phyloP scores from a whole-genome alignment of 2,329 filamentous ascomycete genomes.

The Xylariaceae sp. region DNA sequence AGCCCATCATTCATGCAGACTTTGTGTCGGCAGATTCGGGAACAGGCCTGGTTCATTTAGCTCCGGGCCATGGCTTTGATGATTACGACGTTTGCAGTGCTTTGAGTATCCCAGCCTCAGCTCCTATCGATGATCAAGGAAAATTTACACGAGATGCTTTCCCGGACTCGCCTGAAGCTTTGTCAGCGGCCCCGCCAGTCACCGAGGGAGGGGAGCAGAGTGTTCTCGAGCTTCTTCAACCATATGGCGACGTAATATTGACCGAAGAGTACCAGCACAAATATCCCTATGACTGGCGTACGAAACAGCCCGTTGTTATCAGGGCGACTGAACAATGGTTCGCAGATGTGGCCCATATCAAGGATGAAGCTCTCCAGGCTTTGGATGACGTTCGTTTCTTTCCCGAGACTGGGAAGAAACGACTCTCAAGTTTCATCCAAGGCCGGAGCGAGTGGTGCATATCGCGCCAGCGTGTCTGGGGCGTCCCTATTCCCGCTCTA shows the following conservation, averaged over 20 bases:
- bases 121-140: constrained; percentile 79
- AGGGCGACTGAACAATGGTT: constrained; percentile 98
- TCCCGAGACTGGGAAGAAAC: constrained; percentile 66
- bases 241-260: constrained; percentile 55
- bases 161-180: constrained; percentile 59
- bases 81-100: constrained; percentile 80
- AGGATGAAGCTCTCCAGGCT: constrained; percentile 64
- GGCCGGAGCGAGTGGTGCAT: constrained; percentile 97
- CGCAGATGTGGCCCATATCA: constrained; percentile 82
- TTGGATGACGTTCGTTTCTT: constrained; percentile 73
- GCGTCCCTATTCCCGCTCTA: constrained; percentile 89
- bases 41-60: constrained; percentile 89
- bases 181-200: constrained; percentile 67
- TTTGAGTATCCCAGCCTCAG: constrained; percentile 68
- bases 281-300: constrained; percentile 97
- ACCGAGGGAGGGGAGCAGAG: constrained; percentile 63
- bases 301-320: constrained; percentile 86
- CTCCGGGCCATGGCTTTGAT: constrained; percentile 93
- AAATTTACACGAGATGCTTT: constrained; percentile 76
- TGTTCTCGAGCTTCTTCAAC: constrained; percentile 64
- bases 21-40: constrained; percentile 91
- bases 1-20: constrained; percentile 74
- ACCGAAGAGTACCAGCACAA: constrained; percentile 78
- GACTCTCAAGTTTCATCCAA: constrained; percentile 81
- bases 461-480: constrained; percentile 92